A percentile compares a stretch with the other conserved stretches of the same genome.
These are phyloP conservation scores for Sphaerobolus stellatus DNA, from an alignment of 1,284 basidiomycete species.

Conservation along the genomic window DNA sequence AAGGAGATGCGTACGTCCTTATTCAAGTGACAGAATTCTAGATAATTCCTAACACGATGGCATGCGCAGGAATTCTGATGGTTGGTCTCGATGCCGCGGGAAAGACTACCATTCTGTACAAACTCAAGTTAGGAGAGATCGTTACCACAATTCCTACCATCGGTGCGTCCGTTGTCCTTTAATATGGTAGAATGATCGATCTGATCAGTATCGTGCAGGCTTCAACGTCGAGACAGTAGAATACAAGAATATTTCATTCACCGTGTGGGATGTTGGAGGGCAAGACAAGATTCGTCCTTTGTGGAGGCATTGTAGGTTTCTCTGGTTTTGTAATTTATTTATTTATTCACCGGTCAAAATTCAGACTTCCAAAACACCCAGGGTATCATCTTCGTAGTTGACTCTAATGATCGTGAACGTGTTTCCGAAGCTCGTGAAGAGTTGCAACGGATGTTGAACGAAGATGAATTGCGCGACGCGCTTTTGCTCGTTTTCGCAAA, in stretches of 20 bases:
- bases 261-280: conserved; percentile 89
- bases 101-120: conserved; percentile 98
- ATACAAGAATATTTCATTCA: conserved; percentile 92
- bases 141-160: conserved; percentile 99
- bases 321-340: background rate
- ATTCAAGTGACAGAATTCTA: background rate
- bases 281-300: conserved; percentile 87
- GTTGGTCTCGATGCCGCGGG: conserved; percentile 96
- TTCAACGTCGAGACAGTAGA: conserved; percentile 98
- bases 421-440: conserved; percentile 99
- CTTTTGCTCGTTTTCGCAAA: conserved; percentile 99
- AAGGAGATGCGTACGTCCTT: conserved; percentile 94
- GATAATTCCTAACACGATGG: background rate
- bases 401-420: conserved; percentile 99
- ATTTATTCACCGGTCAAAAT: background rate
- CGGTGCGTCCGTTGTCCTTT: conserved; percentile 67
- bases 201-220: conserved; percentile 46
- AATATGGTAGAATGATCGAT: too few species aligned
- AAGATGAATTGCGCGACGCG: conserved; percentile 98
- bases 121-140: conserved; percentile 97
- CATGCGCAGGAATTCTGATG: conserved; percentile 12
- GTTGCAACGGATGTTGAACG: conserved; percentile 99
- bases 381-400: conserved; percentile 99
- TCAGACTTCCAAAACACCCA: conserved; percentile 99
- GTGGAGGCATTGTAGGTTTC: conserved; percentile 95